Evolutionary conservation across 1,284 basidiomycete species (phyloP).

Genomic region (Trametes sp.): DNA sequence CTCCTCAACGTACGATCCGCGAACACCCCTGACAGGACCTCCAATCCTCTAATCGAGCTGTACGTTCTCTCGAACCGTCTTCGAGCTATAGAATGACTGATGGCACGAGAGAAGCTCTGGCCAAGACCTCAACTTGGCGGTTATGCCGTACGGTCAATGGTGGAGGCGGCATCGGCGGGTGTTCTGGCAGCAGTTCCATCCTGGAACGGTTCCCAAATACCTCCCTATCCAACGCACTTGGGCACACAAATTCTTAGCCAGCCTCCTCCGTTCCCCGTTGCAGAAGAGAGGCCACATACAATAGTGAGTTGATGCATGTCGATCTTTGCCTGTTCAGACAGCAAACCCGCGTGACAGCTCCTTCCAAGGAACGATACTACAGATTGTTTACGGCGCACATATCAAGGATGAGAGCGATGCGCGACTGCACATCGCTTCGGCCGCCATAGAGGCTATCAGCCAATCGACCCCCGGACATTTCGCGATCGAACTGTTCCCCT

Average conservation of each 20-base stretch:
- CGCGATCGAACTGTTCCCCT: constrained; percentile 25
- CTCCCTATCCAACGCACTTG: constrained; percentile 13
- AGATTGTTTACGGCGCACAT: too few species aligned
- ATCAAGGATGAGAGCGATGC: too few species aligned
- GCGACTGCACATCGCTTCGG: too few species aligned
- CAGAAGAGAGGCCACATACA: too few species aligned
- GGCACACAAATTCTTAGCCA: constrained; percentile 23
- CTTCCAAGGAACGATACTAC: too few species aligned
- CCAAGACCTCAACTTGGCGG: constrained; percentile 24
- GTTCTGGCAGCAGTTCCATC: constrained; percentile 30
- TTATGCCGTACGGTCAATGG: constrained; percentile 26
- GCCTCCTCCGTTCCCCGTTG: background rate
- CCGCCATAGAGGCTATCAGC: too few species aligned
- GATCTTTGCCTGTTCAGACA: too few species aligned
- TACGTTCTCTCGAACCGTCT: background rate
- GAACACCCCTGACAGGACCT: constrained; percentile 16
- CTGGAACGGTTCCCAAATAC: constrained; percentile 10
- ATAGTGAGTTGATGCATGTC: too few species aligned
- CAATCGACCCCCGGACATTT: constrained; percentile 18
- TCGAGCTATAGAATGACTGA: background rate
- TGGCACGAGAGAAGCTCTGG: constrained; percentile 27
- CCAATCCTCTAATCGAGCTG: background rate
- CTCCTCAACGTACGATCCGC: constrained; percentile 22
- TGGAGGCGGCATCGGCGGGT: constrained; percentile 32
- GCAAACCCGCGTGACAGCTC: too few species aligned